Base-by-base conservation (phyloP, 257 asterid genomes). In the Solanum sejunctum region DNA sequence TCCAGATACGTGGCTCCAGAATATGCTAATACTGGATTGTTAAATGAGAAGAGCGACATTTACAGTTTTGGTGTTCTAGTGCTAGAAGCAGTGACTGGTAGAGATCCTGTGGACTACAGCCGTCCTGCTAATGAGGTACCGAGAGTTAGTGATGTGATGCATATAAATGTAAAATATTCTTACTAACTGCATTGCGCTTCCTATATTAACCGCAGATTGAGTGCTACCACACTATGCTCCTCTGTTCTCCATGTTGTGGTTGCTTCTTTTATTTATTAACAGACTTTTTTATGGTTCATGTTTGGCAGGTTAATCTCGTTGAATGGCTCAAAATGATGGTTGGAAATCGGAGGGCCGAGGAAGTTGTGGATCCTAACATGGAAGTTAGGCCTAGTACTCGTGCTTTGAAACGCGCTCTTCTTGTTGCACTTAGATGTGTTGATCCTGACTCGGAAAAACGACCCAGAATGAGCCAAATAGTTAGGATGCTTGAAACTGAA, bases 251-350 rank as follows among this genome's bases (percentile, higher is more conserved):
- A 28, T n/a, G 47, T 66, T 39, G 78, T 2, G 47, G 49, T 69
- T 16, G 51, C 77, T 69, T 64, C 72, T 64, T 36, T 13, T 12
- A 3, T 80, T 80, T 80, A 54, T 8, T 54, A 54, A 80, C 8
- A 15, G 17, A 21, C 26, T 12, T 80, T 32, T 55, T 63, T 75
- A 64, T 87, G 67, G 49, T 67, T 67, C 12, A 75, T 60, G 28
- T 51, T 71, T 89, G 86, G 70, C 91, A 94, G 99, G 98, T 95
- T 82, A 92, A 96, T 93, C 99, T 96, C 77, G 99, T 96, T 45
- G 99, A 96, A 92, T 96, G 99, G 99, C 94, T 96, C 57, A 96
- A 96, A 88, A 89, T 90, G 95, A 96, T 96, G 99, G 99, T 96
- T 8, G 99, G 98, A 69, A 91, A 88, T 84, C 87, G 98, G 87